phyloP scores from a whole-genome alignment of 768 basidiomycete genomes.

The Suillus subalutaceus region DNA sequence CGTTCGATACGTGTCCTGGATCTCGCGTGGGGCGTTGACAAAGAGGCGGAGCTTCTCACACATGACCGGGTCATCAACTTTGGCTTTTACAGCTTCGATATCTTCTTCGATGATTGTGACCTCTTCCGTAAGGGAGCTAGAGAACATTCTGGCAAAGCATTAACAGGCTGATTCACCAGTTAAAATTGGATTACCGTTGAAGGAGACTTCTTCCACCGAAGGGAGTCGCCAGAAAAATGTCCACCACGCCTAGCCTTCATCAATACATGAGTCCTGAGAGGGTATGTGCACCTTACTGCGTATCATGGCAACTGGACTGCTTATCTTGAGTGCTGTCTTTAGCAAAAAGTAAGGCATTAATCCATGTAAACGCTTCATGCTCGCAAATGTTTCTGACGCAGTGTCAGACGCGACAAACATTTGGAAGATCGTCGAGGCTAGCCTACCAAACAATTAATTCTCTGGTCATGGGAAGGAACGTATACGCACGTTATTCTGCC shows the following conservation, averaged over 20 bases:
- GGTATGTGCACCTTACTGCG: constrained; percentile 53
- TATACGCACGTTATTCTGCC: constrained; percentile 87
- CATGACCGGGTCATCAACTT: constrained; percentile 85
- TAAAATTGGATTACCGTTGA: constrained; percentile 59
- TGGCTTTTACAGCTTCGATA: constrained; percentile 83
- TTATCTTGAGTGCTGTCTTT: constrained; percentile 87
- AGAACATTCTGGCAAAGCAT: constrained; percentile 80
- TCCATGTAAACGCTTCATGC: constrained; percentile 90
- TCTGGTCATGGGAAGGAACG: constrained; percentile 11
- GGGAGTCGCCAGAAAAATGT: constrained; percentile 95
- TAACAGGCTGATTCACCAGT: neutral
- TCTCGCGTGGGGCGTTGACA: constrained; percentile 85
- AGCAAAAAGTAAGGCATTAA: constrained; percentile 98
- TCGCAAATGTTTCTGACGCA: constrained; percentile 85
- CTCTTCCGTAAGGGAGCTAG: constrained; percentile 88
- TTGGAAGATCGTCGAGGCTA: constrained; percentile 97
- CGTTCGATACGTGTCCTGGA: constrained; percentile 78
- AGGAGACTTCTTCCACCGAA: constrained; percentile 93
- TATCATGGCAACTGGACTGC: constrained; percentile 97
- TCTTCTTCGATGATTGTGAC: constrained; percentile 83
- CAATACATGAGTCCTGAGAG: constrained; percentile 9
- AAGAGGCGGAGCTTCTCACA: constrained; percentile 88
- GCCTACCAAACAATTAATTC: constrained; percentile 44
- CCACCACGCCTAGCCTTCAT: constrained; percentile 59
- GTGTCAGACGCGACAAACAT: constrained; percentile 92